A percentile compares a stretch with the other conserved stretches of the same genome.
These are phyloP conservation scores for Trypanosoma mega DNA, from an alignment of 208 protist species.

Conservation along the genomic window DNA sequence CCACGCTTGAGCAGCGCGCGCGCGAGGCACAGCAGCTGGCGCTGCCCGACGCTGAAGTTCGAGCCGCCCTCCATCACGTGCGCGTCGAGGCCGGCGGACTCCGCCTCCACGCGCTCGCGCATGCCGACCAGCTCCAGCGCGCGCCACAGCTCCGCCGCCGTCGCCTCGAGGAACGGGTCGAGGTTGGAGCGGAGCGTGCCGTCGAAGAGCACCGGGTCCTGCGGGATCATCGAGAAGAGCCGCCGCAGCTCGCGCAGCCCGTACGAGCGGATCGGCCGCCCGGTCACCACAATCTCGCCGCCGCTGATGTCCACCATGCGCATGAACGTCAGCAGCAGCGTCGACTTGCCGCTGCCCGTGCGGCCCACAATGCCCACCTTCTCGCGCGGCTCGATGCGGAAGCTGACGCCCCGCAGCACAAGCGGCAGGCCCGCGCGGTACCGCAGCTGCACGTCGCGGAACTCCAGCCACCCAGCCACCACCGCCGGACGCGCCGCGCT, in stretches of 20 bases:
- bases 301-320: conserved; percentile 63
- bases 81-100: conserved; percentile 23
- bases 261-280: conserved; percentile 35
- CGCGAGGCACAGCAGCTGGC: conserved; percentile 74
- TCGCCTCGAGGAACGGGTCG: conserved; percentile 49
- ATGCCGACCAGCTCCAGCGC: conserved; percentile 56
- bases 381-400: conserved; percentile 53
- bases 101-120: conserved; percentile 25
- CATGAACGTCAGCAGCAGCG: conserved; percentile 74
- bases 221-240: conserved; percentile 80
- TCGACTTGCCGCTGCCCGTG: conserved; percentile 87
- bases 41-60: conserved; percentile 79
- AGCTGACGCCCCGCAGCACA: conserved; percentile 59
- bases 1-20: conserved; percentile 57
- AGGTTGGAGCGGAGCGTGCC: conserved; percentile 77
- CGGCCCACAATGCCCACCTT: conserved; percentile 86
- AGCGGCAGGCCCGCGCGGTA: conserved; percentile 67
- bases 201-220: conserved; percentile 82
- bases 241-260: conserved; percentile 50
- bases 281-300: conserved; percentile 49
- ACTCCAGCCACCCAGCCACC: conserved; percentile 40
- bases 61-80: conserved; percentile 42
- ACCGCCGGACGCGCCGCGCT: background rate
- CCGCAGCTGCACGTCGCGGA: conserved; percentile 63
- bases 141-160: conserved; percentile 35